These are phyloP conservation scores for Stephania yunnanensis DNA, from an alignment of 164 flowering plant genomes.

Conservation along the genomic window DNA sequence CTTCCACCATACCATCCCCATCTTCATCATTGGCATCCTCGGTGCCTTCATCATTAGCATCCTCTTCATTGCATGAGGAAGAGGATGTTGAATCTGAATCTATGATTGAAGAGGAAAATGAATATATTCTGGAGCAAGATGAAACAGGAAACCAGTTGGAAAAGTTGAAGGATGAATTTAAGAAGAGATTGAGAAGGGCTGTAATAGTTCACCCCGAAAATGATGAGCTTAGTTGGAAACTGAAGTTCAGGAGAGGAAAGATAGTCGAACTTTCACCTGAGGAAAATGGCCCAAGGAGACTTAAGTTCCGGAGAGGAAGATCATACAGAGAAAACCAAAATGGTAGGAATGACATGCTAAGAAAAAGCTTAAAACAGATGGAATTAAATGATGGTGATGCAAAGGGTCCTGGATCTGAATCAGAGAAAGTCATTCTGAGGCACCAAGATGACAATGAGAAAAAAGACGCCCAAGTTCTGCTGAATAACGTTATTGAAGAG, in stretches of 20 bases:
- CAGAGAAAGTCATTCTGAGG: conserved; percentile 34
- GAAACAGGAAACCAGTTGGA: conserved; percentile 11
- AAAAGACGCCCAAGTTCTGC: conserved; percentile 31
- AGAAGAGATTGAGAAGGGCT: conserved; percentile 20
- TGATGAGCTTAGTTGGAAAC: conserved; percentile 17
- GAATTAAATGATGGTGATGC: conserved; percentile 12
- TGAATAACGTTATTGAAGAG: conserved; percentile 57
- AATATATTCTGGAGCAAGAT: conserved; percentile 10
- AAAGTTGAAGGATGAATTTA: conserved; percentile 14
- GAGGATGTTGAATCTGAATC: conserved; percentile 15
- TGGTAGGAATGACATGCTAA: conserved; percentile 11
- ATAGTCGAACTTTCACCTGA: conserved; percentile 28
- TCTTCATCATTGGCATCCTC: conserved; percentile 10
- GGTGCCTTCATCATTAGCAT: no score
- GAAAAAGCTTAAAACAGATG: conserved; percentile 20
- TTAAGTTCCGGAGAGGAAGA: conserved; percentile 38
- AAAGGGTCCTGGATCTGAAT: conserved; percentile 9
- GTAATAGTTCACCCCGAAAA: conserved; percentile 15
- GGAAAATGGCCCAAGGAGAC: conserved; percentile 35
- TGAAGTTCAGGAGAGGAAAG: conserved; percentile 50
- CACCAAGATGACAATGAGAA: conserved; percentile 35
- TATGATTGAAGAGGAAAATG: conserved; percentile 12
- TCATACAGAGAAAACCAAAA: conserved; percentile 21
- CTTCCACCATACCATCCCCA: conserved; percentile 9
- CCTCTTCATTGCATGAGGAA: conserved; percentile 12